Conservation (phyloP, 257 asterid species). For the Echites panduratus region DNA sequence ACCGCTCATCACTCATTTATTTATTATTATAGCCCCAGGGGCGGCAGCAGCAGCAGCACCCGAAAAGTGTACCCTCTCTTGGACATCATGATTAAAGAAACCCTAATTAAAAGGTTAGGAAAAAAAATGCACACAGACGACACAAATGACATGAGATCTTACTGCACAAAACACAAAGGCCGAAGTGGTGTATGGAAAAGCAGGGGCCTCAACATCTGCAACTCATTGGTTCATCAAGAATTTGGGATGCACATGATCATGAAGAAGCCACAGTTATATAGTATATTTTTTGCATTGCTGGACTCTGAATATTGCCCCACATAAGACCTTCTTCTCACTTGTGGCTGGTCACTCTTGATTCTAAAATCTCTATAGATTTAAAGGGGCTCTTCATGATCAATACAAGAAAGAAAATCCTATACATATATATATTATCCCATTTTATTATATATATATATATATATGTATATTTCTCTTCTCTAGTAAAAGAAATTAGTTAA, state of each 20-base stretch:
- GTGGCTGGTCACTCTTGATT: slow-evolving; percentile 34
- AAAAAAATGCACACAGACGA: neutral
- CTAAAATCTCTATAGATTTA: neutral
- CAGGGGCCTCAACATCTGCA: slow-evolving; percentile 25
- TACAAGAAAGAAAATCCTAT: neutral
- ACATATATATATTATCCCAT: no score
- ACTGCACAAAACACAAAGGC: slow-evolving; percentile 9
- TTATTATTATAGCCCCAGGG: no score
- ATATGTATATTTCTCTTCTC: no score
- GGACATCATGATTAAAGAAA: no score
- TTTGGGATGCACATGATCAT: slow-evolving; percentile 45
- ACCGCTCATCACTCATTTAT: neutral
- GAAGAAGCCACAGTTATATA: slow-evolving; percentile 9
- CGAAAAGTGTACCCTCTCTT: no score
- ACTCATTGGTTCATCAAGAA: slow-evolving; percentile 27
- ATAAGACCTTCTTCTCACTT: slow-evolving; percentile 17
- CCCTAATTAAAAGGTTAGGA: neutral
- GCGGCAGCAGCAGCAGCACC: no score
- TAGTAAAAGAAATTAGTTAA: no score
- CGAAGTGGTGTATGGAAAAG: slow-evolving; percentile 13
- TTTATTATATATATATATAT: no score
- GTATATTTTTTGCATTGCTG: slow-evolving; percentile 22
- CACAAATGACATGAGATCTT: neutral
- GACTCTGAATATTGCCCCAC: slow-evolving; percentile 22
- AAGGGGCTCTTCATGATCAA: no score